Percentiles rank a stretch among this genome's conserved stretches.
Evolutionary conservation across 768 basidiomycete species (phyloP).

Genomic region (Lenzites betulinus): DNA sequence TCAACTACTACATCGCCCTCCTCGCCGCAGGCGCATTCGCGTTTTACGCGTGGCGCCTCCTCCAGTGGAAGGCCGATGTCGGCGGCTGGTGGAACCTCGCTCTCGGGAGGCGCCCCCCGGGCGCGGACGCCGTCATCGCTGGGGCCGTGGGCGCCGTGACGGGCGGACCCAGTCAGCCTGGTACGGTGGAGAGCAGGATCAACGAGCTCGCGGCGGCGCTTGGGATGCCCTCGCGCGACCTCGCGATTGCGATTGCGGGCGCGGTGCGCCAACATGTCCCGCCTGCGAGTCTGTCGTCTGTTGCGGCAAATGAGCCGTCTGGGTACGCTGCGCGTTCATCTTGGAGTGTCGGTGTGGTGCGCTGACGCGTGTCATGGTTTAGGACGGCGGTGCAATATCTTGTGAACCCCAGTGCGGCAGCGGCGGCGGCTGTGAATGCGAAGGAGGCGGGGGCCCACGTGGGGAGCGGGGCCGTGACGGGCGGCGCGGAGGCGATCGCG

Average conservation of each 20-base stretch:
- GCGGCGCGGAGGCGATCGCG: conserved; percentile 12
- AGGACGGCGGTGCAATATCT: conserved; percentile 28
- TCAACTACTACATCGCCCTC: conserved; percentile 52
- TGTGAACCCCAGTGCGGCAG: conserved; percentile 26
- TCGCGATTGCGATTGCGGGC: conserved; percentile 64
- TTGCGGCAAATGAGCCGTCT: conserved; percentile 49
- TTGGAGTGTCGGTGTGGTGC: background rate
- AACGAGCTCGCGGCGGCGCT: conserved; percentile 61
- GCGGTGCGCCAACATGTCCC: conserved; percentile 62
- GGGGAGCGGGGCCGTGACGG: conserved; percentile 8
- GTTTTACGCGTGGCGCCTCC: conserved; percentile 53
- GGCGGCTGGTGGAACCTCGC: conserved; percentile 65
- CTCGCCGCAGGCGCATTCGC: conserved; percentile 44
- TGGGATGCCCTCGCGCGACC: conserved; percentile 59
- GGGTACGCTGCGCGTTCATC: conserved; percentile 24
- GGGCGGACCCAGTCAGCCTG: conserved; percentile 1
- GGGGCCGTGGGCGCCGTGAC: conserved; percentile 8
- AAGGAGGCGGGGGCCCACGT: background rate
- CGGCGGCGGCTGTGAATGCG: conserved; percentile 2
- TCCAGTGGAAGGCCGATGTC: conserved; percentile 52
- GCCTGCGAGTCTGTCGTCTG: conserved; percentile 57
- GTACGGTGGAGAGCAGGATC: conserved; percentile 55
- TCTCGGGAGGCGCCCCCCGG: conserved; percentile 40
- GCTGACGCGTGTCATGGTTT: background rate
- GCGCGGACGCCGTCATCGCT: conserved; percentile 16